Conservation (phyloP, 2,329 filamentous ascomycete species). For the Myriosclerotinia duriaeana region DNA sequence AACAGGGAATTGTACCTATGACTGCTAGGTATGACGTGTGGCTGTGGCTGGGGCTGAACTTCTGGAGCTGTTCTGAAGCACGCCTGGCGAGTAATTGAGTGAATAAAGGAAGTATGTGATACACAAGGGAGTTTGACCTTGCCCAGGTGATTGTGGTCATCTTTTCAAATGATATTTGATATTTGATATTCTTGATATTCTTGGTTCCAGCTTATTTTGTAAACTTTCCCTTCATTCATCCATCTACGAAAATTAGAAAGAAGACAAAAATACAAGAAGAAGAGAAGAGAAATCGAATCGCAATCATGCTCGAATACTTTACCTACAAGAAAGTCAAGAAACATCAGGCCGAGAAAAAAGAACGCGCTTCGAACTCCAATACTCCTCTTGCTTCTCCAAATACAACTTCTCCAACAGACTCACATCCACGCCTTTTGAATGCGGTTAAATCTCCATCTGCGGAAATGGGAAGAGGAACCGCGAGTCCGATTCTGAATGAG, state of each 20-base stretch:
- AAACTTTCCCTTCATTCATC: not conserved
- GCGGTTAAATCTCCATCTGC: slow-evolving; percentile 24
- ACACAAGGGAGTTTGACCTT: not conserved
- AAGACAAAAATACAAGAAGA: not conserved
- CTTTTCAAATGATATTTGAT: not conserved
- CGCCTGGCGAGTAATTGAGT: not conserved
- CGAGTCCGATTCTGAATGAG: slow-evolving; percentile 50
- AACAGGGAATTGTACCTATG: not conserved
- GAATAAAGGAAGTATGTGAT: slow-evolving; percentile 16
- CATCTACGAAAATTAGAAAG: not conserved
- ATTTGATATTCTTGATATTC: not conserved
- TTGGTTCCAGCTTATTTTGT: not conserved
- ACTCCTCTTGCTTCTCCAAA: slow-evolving; percentile 20
- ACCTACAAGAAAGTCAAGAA: slow-evolving; percentile 63
- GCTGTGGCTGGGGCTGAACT: slow-evolving; percentile 15
- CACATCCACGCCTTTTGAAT: slow-evolving; percentile 9
- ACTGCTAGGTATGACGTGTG: slow-evolving; percentile 17
- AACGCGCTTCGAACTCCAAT: slow-evolving; percentile 18
- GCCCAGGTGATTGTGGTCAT: slow-evolving; percentile 16
- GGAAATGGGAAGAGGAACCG: slow-evolving; percentile 2
- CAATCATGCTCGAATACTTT: slow-evolving; percentile 62
- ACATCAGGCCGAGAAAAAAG: slow-evolving; percentile 51
- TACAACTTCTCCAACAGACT: not conserved
- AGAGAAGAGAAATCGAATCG: slow-evolving; percentile 14
- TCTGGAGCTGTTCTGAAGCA: slow-evolving; percentile 2